Evolutionary conservation across 1,284 basidiomycete species (phyloP).

Genomic region (Malassezia equina): DNA sequence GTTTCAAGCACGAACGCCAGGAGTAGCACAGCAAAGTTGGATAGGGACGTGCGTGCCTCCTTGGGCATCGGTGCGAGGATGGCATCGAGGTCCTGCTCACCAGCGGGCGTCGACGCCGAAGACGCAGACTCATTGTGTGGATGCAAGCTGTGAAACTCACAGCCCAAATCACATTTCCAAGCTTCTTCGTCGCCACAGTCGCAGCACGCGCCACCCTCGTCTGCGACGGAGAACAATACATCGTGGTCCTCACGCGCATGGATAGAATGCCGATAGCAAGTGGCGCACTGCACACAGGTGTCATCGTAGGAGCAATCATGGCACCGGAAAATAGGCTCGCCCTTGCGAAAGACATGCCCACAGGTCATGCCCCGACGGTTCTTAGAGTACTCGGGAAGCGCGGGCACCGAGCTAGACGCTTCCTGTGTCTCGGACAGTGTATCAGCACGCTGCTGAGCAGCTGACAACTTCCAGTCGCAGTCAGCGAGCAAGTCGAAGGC

Average conservation of each 20-base stretch:
- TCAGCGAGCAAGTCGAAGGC: constrained; percentile 2
- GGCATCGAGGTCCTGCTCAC: constrained; percentile 6
- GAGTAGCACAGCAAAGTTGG: constrained; percentile 63
- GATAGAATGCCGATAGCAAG: constrained; percentile 41
- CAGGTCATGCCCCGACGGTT: constrained; percentile 43
- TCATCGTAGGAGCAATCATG: constrained; percentile 45
- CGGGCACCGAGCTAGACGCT: neutral
- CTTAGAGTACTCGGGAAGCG: constrained; percentile 35
- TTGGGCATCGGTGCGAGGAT: constrained; percentile 30
- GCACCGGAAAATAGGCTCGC: constrained; percentile 48
- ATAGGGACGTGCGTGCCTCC: constrained; percentile 63
- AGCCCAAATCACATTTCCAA: constrained; percentile 39
- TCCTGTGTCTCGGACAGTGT: neutral
- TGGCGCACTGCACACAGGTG: constrained; percentile 45
- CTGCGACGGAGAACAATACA: constrained; percentile 41
- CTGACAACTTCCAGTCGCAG: neutral
- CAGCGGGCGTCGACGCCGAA: neutral
- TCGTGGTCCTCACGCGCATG: constrained; percentile 39
- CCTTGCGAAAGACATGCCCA: constrained; percentile 47
- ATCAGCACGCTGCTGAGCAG: constrained; percentile 10
- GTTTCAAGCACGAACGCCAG: constrained; percentile 77
- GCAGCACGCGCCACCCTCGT: constrained; percentile 41
- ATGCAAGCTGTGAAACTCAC: constrained; percentile 31
- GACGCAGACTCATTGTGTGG: neutral
- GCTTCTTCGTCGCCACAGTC: constrained; percentile 47